Evolutionary conservation across 345 rosid genomes (phyloP).

Genomic region (Citrus sinensis): DNA sequence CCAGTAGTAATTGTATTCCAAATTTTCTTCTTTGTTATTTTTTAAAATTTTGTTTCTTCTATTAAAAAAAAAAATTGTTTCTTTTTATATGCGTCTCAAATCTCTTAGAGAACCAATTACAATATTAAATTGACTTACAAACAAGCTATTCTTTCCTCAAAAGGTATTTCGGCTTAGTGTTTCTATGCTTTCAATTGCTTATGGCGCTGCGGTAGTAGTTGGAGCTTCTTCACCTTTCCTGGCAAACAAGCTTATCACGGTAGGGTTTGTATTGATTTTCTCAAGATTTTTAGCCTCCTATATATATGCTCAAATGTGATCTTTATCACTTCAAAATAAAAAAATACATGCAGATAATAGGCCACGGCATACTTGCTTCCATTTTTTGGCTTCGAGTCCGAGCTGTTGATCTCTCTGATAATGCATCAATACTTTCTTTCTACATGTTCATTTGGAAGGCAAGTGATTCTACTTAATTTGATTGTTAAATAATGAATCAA

Average conservation of each 20-base stretch:
- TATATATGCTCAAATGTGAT: background rate
- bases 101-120: background rate
- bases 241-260: constrained; percentile 24
- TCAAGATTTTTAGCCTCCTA: too few species aligned
- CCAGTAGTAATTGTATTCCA: background rate
- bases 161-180: constrained; percentile 34
- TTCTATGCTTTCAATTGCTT: constrained; percentile 24
- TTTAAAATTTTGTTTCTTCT: too few species aligned
- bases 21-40: background rate
- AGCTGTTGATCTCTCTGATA: constrained; percentile 19
- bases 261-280: background rate
- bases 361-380: constrained; percentile 23
- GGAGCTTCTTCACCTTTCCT: constrained; percentile 27
- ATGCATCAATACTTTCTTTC: constrained; percentile 20
- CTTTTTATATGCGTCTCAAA: too few species aligned
- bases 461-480: background rate
- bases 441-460: constrained; percentile 42
- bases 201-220: constrained; percentile 23
- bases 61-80: too few species aligned
- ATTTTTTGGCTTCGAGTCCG: constrained; percentile 25
- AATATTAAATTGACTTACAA: background rate
- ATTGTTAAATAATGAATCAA: background rate
- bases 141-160: background rate
- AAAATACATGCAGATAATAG: constrained; percentile 9
- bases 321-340: background rate